Evolutionary conservation across 192 early-diverging fungal genomes (phyloP).

Genomic region (Coemansia aciculifera): DNA sequence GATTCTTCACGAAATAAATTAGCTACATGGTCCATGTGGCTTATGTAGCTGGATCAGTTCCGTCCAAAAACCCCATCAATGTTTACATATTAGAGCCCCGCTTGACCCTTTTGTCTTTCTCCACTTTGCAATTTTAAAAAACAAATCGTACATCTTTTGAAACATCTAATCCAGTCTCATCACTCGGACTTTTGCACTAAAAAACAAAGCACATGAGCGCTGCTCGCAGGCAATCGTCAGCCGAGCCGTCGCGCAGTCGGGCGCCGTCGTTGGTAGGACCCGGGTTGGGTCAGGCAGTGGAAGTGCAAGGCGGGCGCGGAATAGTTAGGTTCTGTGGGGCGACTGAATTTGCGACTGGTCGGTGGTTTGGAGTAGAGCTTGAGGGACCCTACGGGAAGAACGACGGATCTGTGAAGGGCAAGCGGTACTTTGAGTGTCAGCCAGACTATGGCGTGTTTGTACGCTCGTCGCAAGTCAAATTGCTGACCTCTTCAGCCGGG

Average conservation of each 20-base stretch:
- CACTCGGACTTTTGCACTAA: not conserved
- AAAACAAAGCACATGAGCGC: slow-evolving; percentile 15
- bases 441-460: slow-evolving; percentile 79
- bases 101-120: slow-evolving; percentile 32
- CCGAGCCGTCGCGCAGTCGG: slow-evolving; percentile 20
- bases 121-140: not conserved
- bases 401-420: slow-evolving; percentile 73
- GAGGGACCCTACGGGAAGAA: slow-evolving; percentile 76
- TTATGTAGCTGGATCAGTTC: not conserved
- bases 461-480: slow-evolving; percentile 61
- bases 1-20: slow-evolving; percentile 24
- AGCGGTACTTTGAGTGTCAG: slow-evolving; percentile 76
- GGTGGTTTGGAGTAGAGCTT: slow-evolving; percentile 91
- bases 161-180: not conserved
- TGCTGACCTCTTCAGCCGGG: slow-evolving; percentile 16
- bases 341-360: slow-evolving; percentile 80
- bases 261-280: slow-evolving; percentile 20
- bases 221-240: slow-evolving; percentile 28
- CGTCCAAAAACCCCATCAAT: not conserved
- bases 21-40: slow-evolving; percentile 13
- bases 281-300: slow-evolving; percentile 56
- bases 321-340: slow-evolving; percentile 79
- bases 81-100: not conserved
- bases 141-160: not conserved
- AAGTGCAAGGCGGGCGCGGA: slow-evolving; percentile 60